Evolutionary conservation across 768 basidiomycete genomes (phyloP), one percentile per base, ranked within the genome.

Genomic region (Boletus patriciae): DNA sequence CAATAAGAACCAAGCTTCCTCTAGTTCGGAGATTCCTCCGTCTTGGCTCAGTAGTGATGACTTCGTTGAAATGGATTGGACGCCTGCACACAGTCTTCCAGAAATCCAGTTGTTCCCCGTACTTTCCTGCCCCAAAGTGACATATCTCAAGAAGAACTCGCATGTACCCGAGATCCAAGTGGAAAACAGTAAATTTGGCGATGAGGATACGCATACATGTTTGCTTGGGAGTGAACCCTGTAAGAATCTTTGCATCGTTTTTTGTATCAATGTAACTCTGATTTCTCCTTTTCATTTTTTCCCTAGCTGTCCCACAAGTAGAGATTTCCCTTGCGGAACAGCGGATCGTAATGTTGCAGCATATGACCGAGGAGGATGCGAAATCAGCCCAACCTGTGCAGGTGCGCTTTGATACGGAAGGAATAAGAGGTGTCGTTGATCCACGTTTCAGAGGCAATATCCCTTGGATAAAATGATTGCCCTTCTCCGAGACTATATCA

Each of bases 141-240:
- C 84, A 9, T 95, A 90, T 74, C 90, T 88, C 68, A 90, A 85
- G 67, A 81, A 81, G 40, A 80, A 82, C 52, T 74, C 78, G 5
- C 74, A 76, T 15, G 65, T 73, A n/a, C 65, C 74, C 13, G 71
- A 73, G 12, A 75, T 73, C 40, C 73, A 77, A 29, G 68, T 72
- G 4, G 78, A 79, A 56, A 73, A 72, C 37, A 87, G 81, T 64
- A 96, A 94, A 72, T 98, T 98, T 67, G 95, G 94, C 2, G 75
- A 80, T 33, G 95, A 98, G 70, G 74, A 83, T 42, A 87, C 92
- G 3, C 95, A 98, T 68, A 77, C 79, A 0, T 98, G 94, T 70
- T 76, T 89, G 42, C 80, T 94, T 29, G 88, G 89, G 13, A 80
- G 83, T 62, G 84, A 87, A 71, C 78, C 82, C 18, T 83, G 90